These are phyloP conservation scores for Talaromyces piceae DNA, from an alignment of 2,329 filamentous ascomycete genomes.

Conservation along the genomic window DNA sequence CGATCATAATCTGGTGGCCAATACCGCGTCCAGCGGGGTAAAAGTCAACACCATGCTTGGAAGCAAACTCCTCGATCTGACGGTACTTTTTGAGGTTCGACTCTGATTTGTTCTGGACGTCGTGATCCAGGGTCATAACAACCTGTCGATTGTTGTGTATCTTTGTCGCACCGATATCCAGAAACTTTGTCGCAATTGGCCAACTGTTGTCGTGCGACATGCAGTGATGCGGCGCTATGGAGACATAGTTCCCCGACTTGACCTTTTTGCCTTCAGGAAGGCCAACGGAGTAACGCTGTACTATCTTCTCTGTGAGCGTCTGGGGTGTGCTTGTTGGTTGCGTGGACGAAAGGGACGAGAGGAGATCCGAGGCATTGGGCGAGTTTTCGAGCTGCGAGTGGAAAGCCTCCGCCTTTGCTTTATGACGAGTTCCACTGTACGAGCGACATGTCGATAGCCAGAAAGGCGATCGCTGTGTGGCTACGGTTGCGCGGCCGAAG, in stretches of 20 bases:
- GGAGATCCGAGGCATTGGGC: background rate
- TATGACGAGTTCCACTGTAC: background rate
- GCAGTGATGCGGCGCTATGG: conserved; percentile 60
- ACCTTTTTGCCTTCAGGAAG: conserved; percentile 69
- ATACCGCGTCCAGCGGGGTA: conserved; percentile 74
- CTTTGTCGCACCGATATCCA: conserved; percentile 70
- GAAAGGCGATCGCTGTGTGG: background rate
- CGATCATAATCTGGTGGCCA: conserved; percentile 71
- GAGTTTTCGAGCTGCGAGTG: background rate
- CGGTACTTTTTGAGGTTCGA: conserved; percentile 75
- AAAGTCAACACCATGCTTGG: conserved; percentile 67
- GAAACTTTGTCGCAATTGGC: conserved; percentile 71
- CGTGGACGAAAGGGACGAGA: conserved; percentile 55
- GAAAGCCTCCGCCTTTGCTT: background rate
- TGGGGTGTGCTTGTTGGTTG: conserved; percentile 49
- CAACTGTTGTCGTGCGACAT: conserved; percentile 86
- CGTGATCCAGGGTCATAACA: conserved; percentile 79
- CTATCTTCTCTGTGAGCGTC: conserved; percentile 87
- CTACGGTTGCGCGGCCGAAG: background rate
- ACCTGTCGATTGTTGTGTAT: conserved; percentile 66
- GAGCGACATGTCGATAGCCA: background rate
- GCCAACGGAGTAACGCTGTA: conserved; percentile 72
- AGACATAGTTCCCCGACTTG: conserved; percentile 75
- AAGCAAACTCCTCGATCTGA: conserved; percentile 75
- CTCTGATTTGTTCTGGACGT: conserved; percentile 75